Evolutionary conservation across 257 asterid species (phyloP).

Genomic region (Gentiana straminea): DNA sequence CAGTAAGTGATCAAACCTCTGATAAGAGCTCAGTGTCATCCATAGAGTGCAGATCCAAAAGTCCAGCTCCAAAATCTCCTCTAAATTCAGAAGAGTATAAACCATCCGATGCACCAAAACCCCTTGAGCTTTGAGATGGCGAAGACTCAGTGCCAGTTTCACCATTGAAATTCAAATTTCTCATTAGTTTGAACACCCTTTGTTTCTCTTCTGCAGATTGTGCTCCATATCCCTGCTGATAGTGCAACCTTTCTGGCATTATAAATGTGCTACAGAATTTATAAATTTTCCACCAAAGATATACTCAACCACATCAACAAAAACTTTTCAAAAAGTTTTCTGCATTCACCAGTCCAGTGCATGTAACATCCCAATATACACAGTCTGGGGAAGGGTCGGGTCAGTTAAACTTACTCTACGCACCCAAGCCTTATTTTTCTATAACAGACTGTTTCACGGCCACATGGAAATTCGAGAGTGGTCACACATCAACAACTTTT

Average conservation of each 20-base stretch:
- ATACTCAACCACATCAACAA: no score
- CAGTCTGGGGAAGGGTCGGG: no score
- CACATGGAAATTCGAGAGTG: no score
- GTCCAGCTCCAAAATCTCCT: constrained; percentile 95
- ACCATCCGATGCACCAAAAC: constrained; percentile 54
- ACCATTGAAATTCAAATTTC: constrained; percentile 83
- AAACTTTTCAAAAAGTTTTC: no score
- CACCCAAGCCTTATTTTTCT: no score
- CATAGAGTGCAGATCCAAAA: constrained; percentile 93
- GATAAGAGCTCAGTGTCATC: constrained; percentile 98
- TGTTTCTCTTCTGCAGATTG: constrained; percentile 97
- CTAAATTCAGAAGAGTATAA: constrained; percentile 77
- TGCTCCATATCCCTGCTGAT: constrained; percentile 38
- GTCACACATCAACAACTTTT: no score
- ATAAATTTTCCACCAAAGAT: no score
- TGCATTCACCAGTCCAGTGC: no score
- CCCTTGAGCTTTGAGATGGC: constrained; percentile 66
- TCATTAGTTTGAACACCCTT: constrained; percentile 86
- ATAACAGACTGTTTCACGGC: no score
- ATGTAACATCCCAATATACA: no score
- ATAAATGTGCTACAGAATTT: background rate
- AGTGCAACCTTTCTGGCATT: constrained; percentile 3
- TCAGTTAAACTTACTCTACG: no score
- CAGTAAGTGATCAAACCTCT: constrained; percentile 43
- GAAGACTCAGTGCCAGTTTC: constrained; percentile 79